A percentile compares a stretch with the other conserved stretches of the same genome.
These are phyloP conservation scores for Serendipita sp. DNA, from an alignment of 768 basidiomycete species.

Conservation along the genomic window DNA sequence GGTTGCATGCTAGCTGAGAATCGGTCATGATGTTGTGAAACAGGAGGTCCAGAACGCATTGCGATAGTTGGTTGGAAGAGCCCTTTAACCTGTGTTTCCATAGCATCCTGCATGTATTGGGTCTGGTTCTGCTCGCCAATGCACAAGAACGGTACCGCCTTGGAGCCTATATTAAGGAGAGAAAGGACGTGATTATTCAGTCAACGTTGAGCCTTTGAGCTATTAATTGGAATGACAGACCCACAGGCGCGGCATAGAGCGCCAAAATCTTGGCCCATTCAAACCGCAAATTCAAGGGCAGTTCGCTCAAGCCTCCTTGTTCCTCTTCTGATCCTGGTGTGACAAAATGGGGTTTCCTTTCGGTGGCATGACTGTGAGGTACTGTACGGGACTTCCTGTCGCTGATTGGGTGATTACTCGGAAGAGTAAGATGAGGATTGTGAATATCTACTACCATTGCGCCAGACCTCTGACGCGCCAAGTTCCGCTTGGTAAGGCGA, in stretches of 20 bases:
- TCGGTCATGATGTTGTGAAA: background rate
- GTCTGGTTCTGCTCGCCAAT: background rate
- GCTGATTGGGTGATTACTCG: too few species aligned
- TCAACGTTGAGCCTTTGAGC: background rate
- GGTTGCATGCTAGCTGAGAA: background rate
- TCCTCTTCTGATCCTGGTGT: background rate
- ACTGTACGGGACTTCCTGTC: background rate
- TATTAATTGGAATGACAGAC: background rate
- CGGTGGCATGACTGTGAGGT: too few species aligned
- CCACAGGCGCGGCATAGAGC: slow-evolving; percentile 9
- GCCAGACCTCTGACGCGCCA: slow-evolving; percentile 42
- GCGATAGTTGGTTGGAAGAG: background rate
- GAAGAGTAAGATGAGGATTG: slow-evolving; percentile 12
- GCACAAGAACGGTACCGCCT: background rate
- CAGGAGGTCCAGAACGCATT: background rate
- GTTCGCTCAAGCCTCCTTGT: background rate
- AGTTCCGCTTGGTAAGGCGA: background rate
- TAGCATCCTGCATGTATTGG: slow-evolving; percentile 14
- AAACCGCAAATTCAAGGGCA: background rate
- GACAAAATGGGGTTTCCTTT: too few species aligned
- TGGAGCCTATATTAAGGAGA: background rate
- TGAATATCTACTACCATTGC: slow-evolving; percentile 48
- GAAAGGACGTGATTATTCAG: background rate
- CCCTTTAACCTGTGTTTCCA: slow-evolving; percentile 14
- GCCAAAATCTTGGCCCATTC: slow-evolving; percentile 9